Conservation (phyloP, 768 basidiomycete species). For the button mushroom (Agaricus bisporus) region DNA sequence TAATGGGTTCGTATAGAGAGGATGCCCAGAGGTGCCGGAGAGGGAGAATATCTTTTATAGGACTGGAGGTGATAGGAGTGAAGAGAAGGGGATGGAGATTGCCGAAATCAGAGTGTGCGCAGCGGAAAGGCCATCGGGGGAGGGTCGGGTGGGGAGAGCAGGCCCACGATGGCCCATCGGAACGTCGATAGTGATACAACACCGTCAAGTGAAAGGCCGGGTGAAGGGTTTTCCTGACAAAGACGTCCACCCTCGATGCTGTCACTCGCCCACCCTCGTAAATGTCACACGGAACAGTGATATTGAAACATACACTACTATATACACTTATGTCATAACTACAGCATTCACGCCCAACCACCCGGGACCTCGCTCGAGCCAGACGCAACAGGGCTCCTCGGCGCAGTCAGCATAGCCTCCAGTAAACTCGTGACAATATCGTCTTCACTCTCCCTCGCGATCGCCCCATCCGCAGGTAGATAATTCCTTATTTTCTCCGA, state of each 20-base stretch:
- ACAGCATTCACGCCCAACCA: conserved; percentile 34
- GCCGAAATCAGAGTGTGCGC: not conserved
- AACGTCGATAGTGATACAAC: not conserved
- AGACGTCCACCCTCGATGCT: not conserved
- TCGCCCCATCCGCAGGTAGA: conserved; percentile 33
- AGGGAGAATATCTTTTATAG: conserved; percentile 9
- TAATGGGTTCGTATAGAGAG: not conserved
- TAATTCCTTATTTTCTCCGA: conserved; percentile 43
- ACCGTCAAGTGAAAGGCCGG: not conserved
- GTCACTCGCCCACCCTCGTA: not conserved
- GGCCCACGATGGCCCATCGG: not conserved
- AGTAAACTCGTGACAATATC: conserved; percentile 59
- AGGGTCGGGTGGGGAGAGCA: not conserved
- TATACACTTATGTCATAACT: not conserved
- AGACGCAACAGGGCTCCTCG: conserved; percentile 24
- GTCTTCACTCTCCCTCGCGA: conserved; percentile 54
- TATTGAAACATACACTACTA: not conserved
- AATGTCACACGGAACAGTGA: not conserved
- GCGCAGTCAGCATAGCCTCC: conserved; percentile 46
- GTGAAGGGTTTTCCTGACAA: not conserved
- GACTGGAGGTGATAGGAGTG: conserved; percentile 1
- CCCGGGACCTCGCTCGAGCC: conserved; percentile 34
- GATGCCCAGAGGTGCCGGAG: not conserved
- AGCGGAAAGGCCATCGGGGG: not conserved
- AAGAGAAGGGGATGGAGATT: not conserved